Evolutionary conservation across 176 grass and related monocot species (phyloP).

Genomic region (Urochloa ruziziensis): DNA sequence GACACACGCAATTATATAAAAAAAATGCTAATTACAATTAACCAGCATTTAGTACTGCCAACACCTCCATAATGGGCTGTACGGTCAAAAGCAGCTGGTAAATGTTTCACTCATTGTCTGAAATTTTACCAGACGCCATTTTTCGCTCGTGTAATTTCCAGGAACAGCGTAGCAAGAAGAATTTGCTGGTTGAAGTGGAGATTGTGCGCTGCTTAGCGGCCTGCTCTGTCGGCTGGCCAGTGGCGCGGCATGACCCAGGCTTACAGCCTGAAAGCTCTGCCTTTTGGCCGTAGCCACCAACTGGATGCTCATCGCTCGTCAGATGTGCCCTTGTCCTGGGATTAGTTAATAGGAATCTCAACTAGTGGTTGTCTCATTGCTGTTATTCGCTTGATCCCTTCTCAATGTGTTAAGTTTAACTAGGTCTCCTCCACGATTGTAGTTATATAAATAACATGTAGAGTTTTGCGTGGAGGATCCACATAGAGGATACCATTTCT

Average conservation of each 20-base stretch:
- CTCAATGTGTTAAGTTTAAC: neutral
- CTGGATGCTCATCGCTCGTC: slow-evolving; percentile 22
- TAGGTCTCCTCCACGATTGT: neutral
- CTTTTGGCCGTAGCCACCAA: slow-evolving; percentile 30
- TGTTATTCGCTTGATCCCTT: neutral
- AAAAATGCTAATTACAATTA: slow-evolving; percentile 21
- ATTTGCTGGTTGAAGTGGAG: neutral
- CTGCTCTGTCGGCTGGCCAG: slow-evolving; percentile 13
- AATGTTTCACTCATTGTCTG: neutral
- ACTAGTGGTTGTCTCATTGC: neutral
- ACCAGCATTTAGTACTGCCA: slow-evolving; percentile 14
- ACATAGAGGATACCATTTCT: neutral
- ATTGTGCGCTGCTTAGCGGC: neutral
- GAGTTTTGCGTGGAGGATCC: neutral
- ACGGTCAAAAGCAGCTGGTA: neutral
- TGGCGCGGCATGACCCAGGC: neutral
- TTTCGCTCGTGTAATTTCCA: neutral
- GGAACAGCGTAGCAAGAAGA: neutral
- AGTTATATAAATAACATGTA: neutral
- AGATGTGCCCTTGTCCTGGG: slow-evolving; percentile 21
- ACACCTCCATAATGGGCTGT: neutral
- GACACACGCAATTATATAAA: neutral
- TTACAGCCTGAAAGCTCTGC: slow-evolving; percentile 31
- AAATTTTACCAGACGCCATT: neutral
- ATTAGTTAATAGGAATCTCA: slow-evolving; percentile 27